Percentiles rank a stretch among this genome's conserved stretches.
Conservation (phyloP, 2,329 filamentous ascomycete species). For the Trichocomaceae sp. region DNA sequence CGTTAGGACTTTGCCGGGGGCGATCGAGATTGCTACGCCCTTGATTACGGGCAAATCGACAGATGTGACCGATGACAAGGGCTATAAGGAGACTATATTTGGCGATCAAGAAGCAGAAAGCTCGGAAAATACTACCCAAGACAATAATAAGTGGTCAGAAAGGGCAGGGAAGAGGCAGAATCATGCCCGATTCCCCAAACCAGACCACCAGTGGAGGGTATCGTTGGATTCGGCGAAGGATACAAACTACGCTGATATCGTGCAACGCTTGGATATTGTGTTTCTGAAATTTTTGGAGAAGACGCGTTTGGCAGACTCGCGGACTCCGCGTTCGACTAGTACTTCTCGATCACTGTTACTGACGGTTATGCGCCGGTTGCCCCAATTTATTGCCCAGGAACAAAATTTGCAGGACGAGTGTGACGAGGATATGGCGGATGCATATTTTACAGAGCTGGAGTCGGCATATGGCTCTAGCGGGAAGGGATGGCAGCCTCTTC, state of each 20-base stretch:
- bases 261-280: slow-evolving; percentile 28
- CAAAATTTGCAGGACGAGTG: slow-evolving; percentile 29
- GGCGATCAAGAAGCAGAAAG: background rate
- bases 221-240: slow-evolving; percentile 28
- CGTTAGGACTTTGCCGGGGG: slow-evolving; percentile 31
- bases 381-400: slow-evolving; percentile 34
- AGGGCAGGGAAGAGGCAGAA: slow-evolving; percentile 20
- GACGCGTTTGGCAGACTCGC: slow-evolving; percentile 19
- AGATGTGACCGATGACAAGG: background rate
- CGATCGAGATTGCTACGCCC: slow-evolving; percentile 38
- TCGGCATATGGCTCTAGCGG: slow-evolving; percentile 30
- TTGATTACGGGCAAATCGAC: slow-evolving; percentile 33
- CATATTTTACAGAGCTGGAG: slow-evolving; percentile 38
- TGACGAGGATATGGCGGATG: slow-evolving; percentile 35
- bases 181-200: slow-evolving; percentile 22
- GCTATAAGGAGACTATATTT: slow-evolving; percentile 17
- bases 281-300: slow-evolving; percentile 33
- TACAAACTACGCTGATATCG: slow-evolving; percentile 29
- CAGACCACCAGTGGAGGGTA: slow-evolving; percentile 31
- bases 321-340: slow-evolving; percentile 15
- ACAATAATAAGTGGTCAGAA: background rate
- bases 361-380: slow-evolving; percentile 30
- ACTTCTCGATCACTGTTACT: slow-evolving; percentile 32
- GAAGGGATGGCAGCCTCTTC: slow-evolving; percentile 35
- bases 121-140: background rate